phyloP scores from a whole-genome alignment of 441 rosid species.

The Syzygium syzygioides region DNA sequence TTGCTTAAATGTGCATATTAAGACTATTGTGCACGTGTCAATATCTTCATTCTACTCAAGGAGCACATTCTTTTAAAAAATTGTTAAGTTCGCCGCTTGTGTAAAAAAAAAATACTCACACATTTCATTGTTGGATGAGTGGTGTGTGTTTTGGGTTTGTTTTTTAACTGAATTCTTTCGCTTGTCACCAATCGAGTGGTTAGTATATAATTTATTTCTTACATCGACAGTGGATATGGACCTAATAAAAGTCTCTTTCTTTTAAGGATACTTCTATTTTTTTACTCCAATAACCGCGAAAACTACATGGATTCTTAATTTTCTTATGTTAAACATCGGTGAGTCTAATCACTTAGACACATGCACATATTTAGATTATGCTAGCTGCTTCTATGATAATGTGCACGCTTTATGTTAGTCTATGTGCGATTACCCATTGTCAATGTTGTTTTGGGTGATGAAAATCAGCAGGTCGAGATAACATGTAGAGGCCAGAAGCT shows the following conservation, averaged over 20 bases:
- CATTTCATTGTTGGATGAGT: not conserved
- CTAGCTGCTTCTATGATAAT: not conserved
- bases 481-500: constrained; percentile 87
- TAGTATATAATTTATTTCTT: not conserved
- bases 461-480: constrained; percentile 69
- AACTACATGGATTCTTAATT: not conserved
- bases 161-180: not conserved
- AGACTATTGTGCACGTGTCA: not conserved
- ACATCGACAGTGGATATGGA: not conserved
- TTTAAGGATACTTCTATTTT: not conserved
- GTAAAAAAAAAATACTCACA: not conserved
- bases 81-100: not conserved
- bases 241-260: not conserved
- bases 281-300: not conserved
- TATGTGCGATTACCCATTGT: not conserved
- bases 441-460: not conserved
- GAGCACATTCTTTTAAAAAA: not conserved
- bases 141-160: not conserved
- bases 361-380: not conserved
- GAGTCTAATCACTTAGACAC: not conserved
- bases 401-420: not conserved
- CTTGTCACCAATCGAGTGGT: not conserved
- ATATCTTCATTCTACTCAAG: not conserved
- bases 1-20: not conserved
- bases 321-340: not conserved